Evolutionary conservation across 2,329 filamentous ascomycete genomes (phyloP).

Genomic region (Hortaea werneckii): DNA sequence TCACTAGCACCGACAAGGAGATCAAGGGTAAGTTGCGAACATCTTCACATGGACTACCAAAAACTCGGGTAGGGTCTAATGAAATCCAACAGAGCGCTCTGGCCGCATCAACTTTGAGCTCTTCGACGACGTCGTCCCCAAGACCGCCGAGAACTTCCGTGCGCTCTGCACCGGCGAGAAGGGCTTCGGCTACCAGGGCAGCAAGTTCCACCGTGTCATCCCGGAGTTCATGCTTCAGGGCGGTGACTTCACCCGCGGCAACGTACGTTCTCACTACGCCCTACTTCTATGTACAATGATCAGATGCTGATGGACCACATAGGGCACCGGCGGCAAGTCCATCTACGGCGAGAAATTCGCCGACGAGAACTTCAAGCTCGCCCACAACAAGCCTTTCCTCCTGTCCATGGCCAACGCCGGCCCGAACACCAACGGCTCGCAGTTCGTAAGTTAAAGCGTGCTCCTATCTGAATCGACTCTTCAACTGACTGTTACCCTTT

Average conservation of each 20-base stretch:
- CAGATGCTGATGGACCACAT: slow-evolving; percentile 2
- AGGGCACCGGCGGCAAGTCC: slow-evolving; percentile 93
- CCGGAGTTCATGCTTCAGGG: slow-evolving; percentile 99
- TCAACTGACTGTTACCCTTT: not conserved
- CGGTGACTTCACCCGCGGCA: slow-evolving; percentile 90
- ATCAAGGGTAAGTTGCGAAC: slow-evolving; percentile 48
- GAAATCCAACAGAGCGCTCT: slow-evolving; percentile 46
- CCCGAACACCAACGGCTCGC: slow-evolving; percentile 79
- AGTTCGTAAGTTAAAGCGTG: slow-evolving; percentile 38
- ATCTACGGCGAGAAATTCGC: slow-evolving; percentile 97
- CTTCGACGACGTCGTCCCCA: slow-evolving; percentile 76
- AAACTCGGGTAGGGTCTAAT: too few relatives aligned
- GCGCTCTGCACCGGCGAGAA: slow-evolving; percentile 92
- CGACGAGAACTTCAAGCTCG: slow-evolving; percentile 88
- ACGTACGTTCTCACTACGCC: slow-evolving; percentile 48
- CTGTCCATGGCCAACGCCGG: slow-evolving; percentile 98
- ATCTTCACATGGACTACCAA: too few relatives aligned
- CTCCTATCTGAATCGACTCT: too few relatives aligned
- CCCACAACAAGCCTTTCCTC: slow-evolving; percentile 87
- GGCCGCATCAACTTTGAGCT: slow-evolving; percentile 86
- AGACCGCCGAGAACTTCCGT: slow-evolving; percentile 95
- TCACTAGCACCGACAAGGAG: slow-evolving; percentile 28
- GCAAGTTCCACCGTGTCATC: slow-evolving; percentile 91
- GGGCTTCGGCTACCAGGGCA: slow-evolving; percentile 70
- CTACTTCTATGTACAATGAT: not conserved